phyloP scores from a whole-genome alignment of 495 filamentous ascomycete species.

The Staphylotrichum tortipilum region DNA sequence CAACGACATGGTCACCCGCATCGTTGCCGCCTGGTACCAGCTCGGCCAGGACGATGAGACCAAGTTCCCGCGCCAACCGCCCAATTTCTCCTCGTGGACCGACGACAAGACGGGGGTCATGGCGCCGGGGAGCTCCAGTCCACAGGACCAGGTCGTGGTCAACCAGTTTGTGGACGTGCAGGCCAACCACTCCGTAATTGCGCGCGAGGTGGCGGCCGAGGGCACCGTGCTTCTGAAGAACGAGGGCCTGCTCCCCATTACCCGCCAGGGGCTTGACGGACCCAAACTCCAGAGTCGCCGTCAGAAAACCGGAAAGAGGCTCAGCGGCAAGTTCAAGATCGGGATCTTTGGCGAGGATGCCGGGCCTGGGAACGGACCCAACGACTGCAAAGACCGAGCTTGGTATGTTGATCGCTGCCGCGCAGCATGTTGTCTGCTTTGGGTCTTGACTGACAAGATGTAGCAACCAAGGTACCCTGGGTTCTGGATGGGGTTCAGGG shows the following conservation, averaged over 20 bases:
- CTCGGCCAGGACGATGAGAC: slow-evolving; percentile 68
- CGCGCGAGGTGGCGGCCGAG: slow-evolving; percentile 68
- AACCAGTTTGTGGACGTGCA: slow-evolving; percentile 72
- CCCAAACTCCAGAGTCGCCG: slow-evolving; percentile 26
- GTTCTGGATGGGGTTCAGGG: slow-evolving; percentile 83
- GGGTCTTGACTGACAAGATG: background rate
- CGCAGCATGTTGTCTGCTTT: background rate
- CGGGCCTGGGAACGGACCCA: slow-evolving; percentile 59
- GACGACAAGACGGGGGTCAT: slow-evolving; percentile 56
- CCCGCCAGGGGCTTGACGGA: slow-evolving; percentile 39
- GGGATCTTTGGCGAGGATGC: slow-evolving; percentile 85
- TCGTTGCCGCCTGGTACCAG: slow-evolving; percentile 91
- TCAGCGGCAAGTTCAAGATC: slow-evolving; percentile 45
- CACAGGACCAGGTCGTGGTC: slow-evolving; percentile 50
- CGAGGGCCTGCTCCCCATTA: slow-evolving; percentile 54
- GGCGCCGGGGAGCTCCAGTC: slow-evolving; percentile 52
- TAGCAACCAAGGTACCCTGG: slow-evolving; percentile 71
- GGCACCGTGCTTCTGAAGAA: slow-evolving; percentile 86
- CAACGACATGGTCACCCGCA: slow-evolving; percentile 88
- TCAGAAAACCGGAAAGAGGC: slow-evolving; percentile 11
- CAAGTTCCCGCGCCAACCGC: slow-evolving; percentile 57
- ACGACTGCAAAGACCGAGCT: slow-evolving; percentile 61
- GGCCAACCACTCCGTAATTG: slow-evolving; percentile 59
- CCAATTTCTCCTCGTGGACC: slow-evolving; percentile 92
- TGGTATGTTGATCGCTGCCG: slow-evolving; percentile 4